Conservation (phyloP, 2,329 filamentous ascomycete species). For the Penicillium sp. region DNA sequence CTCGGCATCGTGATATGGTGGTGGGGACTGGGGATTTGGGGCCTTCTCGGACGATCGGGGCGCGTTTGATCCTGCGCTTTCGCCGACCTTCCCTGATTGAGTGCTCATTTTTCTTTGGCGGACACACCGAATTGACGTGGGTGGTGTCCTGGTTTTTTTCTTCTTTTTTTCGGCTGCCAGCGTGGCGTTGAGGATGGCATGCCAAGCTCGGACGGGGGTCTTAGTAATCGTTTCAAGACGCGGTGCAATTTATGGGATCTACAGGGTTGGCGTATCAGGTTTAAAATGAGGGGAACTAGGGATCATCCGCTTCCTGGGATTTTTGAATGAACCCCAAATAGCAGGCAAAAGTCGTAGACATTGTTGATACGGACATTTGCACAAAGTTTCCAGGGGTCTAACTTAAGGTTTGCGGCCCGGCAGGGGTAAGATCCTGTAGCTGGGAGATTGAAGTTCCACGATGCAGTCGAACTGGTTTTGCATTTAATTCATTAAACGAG, state of each 20-base stretch:
- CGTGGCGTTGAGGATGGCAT: neutral
- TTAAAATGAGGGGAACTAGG: neutral
- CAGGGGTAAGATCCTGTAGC: neutral
- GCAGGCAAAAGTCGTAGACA: neutral
- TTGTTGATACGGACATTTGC: neutral
- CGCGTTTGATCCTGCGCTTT: neutral
- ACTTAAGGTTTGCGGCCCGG: neutral
- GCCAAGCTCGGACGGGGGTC: slow-evolving; percentile 1
- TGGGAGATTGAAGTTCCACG: neutral
- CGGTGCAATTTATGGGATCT: slow-evolving; percentile 1
- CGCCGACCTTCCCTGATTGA: neutral
- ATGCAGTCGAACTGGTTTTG: neutral
- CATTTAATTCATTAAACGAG: slow-evolving; percentile 6
- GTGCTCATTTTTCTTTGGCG: slow-evolving; percentile 2
- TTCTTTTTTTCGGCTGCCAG: neutral
- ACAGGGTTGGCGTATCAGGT: neutral
- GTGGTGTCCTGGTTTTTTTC: neutral
- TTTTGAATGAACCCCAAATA: too few species aligned
- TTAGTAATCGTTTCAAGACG: slow-evolving; percentile 3
- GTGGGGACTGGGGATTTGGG: neutral
- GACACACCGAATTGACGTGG: neutral
- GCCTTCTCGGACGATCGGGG: neutral
- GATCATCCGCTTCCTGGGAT: neutral
- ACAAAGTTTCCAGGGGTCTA: neutral
- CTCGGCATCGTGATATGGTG: slow-evolving; percentile 15